A percentile compares a stretch with the other conserved stretches of the same genome.
Conservation (phyloP, 2,329 filamentous ascomycete species). For the Fusarium newnesense region DNA sequence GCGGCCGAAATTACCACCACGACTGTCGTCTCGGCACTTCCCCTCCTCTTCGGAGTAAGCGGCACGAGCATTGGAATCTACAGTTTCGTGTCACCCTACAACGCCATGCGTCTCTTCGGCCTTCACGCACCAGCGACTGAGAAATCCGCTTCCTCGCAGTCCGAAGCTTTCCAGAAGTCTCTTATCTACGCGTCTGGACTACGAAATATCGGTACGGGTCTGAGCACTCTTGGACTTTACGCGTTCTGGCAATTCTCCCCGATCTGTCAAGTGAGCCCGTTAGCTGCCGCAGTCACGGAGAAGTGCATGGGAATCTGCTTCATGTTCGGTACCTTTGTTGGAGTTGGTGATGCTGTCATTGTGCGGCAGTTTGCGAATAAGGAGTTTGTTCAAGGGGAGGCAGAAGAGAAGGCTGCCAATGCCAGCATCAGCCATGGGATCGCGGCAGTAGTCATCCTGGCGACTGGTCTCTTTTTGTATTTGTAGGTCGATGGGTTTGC, state of each 20-base stretch:
- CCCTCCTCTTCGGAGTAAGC: conserved; percentile 20
- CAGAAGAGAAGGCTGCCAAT: conserved; percentile 1
- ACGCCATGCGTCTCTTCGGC: conserved; percentile 21
- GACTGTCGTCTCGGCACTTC: conserved; percentile 11
- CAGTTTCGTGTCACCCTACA: conserved; percentile 25
- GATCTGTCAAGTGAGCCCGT: conserved; percentile 2
- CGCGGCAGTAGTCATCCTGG: conserved; percentile 6
- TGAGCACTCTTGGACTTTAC: conserved; percentile 23
- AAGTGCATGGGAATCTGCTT: conserved; percentile 29
- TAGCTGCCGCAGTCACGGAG: not conserved
- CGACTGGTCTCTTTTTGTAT: conserved; percentile 26
- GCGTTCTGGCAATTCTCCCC: conserved; percentile 32
- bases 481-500: not conserved
- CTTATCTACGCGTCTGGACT: conserved; percentile 20
- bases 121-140: not conserved
- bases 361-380: conserved; percentile 22
- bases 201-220: conserved; percentile 11
- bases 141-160: not conserved
- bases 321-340: conserved; percentile 20
- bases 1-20: not conserved
- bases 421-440: conserved; percentile 26
- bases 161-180: conserved; percentile 21
- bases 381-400: conserved; percentile 5
- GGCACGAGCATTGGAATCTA: conserved; percentile 26
- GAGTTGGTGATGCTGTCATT: conserved; percentile 26